These are phyloP conservation scores for Suhomyces terraborum DNA, from an alignment of 1,139 yeast species.

Conservation along the genomic window DNA sequence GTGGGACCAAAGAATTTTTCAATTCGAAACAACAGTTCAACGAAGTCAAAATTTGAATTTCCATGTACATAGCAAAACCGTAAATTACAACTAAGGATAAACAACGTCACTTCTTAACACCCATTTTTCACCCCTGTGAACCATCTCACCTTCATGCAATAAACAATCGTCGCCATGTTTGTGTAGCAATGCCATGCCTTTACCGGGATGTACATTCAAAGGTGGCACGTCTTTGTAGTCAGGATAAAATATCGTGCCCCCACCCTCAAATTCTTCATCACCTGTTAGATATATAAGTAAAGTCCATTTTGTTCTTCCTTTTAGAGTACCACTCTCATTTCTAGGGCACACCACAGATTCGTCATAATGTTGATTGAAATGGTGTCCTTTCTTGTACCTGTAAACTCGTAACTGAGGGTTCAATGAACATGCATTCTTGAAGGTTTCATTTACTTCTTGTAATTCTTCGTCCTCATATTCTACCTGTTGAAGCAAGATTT, in stretches of 20 bases:
- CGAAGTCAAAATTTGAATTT: no score
- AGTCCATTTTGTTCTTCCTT: slow-evolving; percentile 59
- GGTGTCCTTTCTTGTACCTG: slow-evolving; percentile 59
- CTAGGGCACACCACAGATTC: slow-evolving; percentile 49
- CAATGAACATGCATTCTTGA: slow-evolving; percentile 48
- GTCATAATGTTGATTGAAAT: slow-evolving; percentile 65
- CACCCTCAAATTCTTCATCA: slow-evolving; percentile 57
- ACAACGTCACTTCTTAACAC: slow-evolving; percentile 64
- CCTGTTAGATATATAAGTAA: slow-evolving; percentile 61
- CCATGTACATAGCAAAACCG: background rate
- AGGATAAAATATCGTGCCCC: slow-evolving; percentile 61
- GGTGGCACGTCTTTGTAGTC: slow-evolving; percentile 26
- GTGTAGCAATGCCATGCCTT: slow-evolving; percentile 63
- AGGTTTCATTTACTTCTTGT: slow-evolving; percentile 27
- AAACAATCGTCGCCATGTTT: slow-evolving; percentile 70
- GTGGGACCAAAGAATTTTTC: slow-evolving; percentile 31
- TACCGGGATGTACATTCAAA: slow-evolving; percentile 48
- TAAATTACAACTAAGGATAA: slow-evolving; percentile 18
- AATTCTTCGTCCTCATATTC: slow-evolving; percentile 36
- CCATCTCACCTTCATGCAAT: slow-evolving; percentile 60
- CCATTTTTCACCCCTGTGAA: slow-evolving; percentile 61
- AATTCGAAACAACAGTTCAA: slow-evolving; percentile 14
- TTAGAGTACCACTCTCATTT: slow-evolving; percentile 21
- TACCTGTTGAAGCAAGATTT: slow-evolving; percentile 32
- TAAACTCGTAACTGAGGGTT: slow-evolving; percentile 62